These are phyloP conservation scores for Backusella westeae DNA, from an alignment of 192 early-diverging fungal genomes.

Conservation along the genomic window DNA sequence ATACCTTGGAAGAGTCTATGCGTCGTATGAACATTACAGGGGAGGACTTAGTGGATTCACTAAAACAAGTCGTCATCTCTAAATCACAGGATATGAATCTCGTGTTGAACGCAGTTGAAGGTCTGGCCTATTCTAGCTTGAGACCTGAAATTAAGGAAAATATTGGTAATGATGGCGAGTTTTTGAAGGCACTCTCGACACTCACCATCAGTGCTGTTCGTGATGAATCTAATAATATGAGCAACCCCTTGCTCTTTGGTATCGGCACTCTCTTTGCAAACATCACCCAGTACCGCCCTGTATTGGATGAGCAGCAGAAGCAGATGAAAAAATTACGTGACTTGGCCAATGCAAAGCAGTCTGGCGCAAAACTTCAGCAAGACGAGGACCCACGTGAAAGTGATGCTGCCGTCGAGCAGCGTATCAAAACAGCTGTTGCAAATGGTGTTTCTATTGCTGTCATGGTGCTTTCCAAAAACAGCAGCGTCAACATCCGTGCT, in stretches of 20 bases:
- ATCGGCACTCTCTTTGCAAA: constrained; percentile 74
- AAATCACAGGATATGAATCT: constrained; percentile 31
- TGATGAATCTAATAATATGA: constrained; percentile 35
- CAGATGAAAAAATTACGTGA: constrained; percentile 69
- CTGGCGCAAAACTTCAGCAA: not conserved
- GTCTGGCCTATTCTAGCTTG: constrained; percentile 79
- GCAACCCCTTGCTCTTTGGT: constrained; percentile 62
- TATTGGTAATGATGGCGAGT: constrained; percentile 51
- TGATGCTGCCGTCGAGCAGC: constrained; percentile 58
- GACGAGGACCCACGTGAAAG: constrained; percentile 52
- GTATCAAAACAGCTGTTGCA: constrained; percentile 55
- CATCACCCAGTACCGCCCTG: constrained; percentile 65
- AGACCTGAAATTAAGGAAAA: constrained; percentile 67
- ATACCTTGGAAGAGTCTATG: constrained; percentile 37
- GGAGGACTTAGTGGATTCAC: constrained; percentile 48
- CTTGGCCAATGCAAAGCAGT: constrained; percentile 27
- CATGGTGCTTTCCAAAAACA: constrained; percentile 47
- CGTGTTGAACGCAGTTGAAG: constrained; percentile 66
- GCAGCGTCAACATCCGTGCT: constrained; percentile 60
- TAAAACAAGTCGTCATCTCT: constrained; percentile 52
- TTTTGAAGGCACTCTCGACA: constrained; percentile 59
- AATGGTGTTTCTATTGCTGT: constrained; percentile 56
- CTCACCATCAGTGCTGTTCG: constrained; percentile 42
- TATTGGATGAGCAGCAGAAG: constrained; percentile 76
- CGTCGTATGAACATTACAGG: constrained; percentile 25